Percentiles rank a stretch among this genome's conserved stretches.
These are phyloP conservation scores for Craterostigma plantagineum DNA, from an alignment of 257 asterid genomes.

Conservation along the genomic window DNA sequence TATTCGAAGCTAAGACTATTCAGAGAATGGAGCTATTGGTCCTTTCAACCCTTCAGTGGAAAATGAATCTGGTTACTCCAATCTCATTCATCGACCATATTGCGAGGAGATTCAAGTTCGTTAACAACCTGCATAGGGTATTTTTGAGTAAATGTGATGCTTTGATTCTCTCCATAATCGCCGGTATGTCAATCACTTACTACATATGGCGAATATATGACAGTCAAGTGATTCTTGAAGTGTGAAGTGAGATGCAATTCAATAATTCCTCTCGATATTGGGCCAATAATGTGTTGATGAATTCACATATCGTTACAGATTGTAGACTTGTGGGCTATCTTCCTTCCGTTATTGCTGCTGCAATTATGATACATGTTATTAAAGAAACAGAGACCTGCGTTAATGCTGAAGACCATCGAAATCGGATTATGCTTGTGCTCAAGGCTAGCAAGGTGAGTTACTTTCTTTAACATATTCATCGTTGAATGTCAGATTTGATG, in stretches of 20 bases:
- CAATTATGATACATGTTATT: slow-evolving; percentile 21
- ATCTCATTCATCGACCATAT: slow-evolving; percentile 44
- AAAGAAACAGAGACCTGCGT: slow-evolving; percentile 20
- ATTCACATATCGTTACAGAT: background rate
- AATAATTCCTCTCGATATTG: background rate
- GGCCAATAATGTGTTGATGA: background rate
- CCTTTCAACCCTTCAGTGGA: slow-evolving; percentile 46
- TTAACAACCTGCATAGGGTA: slow-evolving; percentile 19
- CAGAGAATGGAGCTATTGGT: slow-evolving; percentile 55
- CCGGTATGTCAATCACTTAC: slow-evolving; percentile 1
- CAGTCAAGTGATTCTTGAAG: too few relatives aligned
- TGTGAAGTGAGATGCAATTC: background rate
- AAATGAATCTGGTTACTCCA: slow-evolving; percentile 50
- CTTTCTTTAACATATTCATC: background rate
- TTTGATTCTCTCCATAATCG: slow-evolving; percentile 19
- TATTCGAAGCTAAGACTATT: slow-evolving; percentile 58
- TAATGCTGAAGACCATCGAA: slow-evolving; percentile 16
- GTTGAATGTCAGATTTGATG: background rate
- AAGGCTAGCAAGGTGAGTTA: slow-evolving; percentile 26
- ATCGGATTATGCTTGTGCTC: slow-evolving; percentile 18
- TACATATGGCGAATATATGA: too few relatives aligned
- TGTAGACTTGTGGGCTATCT: background rate
- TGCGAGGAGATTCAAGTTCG: slow-evolving; percentile 35
- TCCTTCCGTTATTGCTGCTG: slow-evolving; percentile 41
- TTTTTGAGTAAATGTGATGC: slow-evolving; percentile 29